Percentiles rank a stretch among this genome's conserved stretches.
phyloP scores from a whole-genome alignment of 371 early-diverging fungal genomes.

The Phascolomyces articulosus region DNA sequence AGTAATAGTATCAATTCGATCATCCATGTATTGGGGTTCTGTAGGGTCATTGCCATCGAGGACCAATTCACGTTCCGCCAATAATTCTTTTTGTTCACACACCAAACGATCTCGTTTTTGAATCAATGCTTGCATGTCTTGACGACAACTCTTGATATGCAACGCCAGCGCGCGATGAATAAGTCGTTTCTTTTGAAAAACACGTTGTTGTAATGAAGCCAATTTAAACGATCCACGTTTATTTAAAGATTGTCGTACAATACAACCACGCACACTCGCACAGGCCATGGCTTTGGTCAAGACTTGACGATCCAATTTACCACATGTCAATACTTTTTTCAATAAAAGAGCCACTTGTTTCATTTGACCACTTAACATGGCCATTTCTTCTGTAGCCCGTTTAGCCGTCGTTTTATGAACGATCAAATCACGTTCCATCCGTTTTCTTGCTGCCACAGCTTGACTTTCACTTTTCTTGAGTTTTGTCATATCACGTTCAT shows the following conservation, averaged over 20 bases:
- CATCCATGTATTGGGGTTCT: conserved; percentile 74
- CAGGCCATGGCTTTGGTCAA: conserved; percentile 40
- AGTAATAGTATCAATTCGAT: conserved; percentile 63
- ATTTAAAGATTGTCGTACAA: conserved; percentile 13
- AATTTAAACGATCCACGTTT: conserved; percentile 10
- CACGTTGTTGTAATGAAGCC: conserved; percentile 27
- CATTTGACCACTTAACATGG: conserved; percentile 27
- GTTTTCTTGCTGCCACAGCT: conserved; percentile 19
- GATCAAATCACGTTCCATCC: conserved; percentile 28
- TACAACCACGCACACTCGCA: conserved; percentile 54
- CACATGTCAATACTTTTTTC: conserved; percentile 26
- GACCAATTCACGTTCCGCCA: conserved; percentile 65
- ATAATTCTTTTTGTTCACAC: conserved; percentile 68
- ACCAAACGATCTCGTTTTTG: conserved; percentile 52
- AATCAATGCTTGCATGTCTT: not conserved
- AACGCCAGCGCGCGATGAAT: conserved; percentile 17
- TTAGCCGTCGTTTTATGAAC: conserved; percentile 29
- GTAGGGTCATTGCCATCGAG: conserved; percentile 46
- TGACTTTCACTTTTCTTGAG: conserved; percentile 63
- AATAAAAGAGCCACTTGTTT: conserved; percentile 37
- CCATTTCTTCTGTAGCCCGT: conserved; percentile 34
- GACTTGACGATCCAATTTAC: conserved; percentile 41
- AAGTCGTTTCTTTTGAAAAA: conserved; percentile 32
- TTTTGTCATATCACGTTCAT: conserved; percentile 69
- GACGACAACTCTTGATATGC: not conserved